These are phyloP conservation scores for Phytopythium boreale DNA, from an alignment of 352 stramenopile species.

Conservation along the genomic window DNA sequence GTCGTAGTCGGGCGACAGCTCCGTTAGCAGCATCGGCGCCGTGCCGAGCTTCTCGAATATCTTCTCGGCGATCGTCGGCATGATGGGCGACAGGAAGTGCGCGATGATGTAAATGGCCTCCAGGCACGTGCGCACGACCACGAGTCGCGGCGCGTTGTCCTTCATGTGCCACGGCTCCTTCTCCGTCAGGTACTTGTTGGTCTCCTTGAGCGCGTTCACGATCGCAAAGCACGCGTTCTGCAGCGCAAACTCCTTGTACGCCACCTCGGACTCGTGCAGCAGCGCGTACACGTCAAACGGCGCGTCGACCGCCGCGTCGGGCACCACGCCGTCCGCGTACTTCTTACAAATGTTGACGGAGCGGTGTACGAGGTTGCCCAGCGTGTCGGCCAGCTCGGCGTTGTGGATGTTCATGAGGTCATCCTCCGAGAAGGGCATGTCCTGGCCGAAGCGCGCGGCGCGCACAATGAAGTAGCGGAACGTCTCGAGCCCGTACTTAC, in stretches of 20 bases:
- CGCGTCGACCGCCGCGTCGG: conserved; percentile 43
- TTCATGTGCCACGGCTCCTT: conserved; percentile 97
- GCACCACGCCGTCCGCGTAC: conserved; percentile 90
- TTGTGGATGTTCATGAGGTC: conserved; percentile 98
- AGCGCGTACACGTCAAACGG: conserved; percentile 89
- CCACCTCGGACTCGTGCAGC: conserved; percentile 75
- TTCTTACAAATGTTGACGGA: conserved; percentile 95
- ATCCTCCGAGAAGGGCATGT: conserved; percentile 92
- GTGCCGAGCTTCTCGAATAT: conserved; percentile 97
- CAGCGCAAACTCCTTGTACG: conserved; percentile 93
- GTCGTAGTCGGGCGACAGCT: conserved; percentile 81
- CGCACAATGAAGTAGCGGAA: conserved; percentile 94
- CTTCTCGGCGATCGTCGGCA: conserved; percentile 84
- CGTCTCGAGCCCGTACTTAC: conserved; percentile 93
- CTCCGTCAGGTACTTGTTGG: conserved; percentile 98
- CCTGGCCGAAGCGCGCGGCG: conserved; percentile 93
- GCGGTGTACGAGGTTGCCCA: conserved; percentile 97
- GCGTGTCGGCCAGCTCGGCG: conserved; percentile 90
- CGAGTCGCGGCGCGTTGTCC: conserved; percentile 84
- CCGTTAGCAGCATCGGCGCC: conserved; percentile 60
- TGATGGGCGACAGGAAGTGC: conserved; percentile 95
- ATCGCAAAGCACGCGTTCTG: conserved; percentile 88
- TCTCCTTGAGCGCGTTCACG: conserved; percentile 90
- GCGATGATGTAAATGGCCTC: conserved; percentile 96
- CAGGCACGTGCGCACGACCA: conserved; percentile 94